Conservation (phyloP, 2,329 filamentous ascomycete species). For the Didymella arachidicola region DNA sequence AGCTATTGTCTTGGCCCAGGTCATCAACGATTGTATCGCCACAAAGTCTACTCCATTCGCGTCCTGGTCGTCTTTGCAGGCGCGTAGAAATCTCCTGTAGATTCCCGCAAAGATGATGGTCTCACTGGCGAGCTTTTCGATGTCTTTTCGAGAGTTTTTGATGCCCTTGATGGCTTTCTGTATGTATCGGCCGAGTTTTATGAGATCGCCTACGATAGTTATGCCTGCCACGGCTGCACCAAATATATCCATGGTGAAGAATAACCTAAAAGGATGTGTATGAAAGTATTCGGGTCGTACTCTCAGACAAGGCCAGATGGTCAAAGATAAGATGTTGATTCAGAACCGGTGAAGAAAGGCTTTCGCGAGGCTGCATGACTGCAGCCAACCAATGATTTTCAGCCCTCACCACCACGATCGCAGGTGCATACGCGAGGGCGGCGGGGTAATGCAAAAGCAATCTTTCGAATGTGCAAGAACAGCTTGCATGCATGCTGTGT, state of each 20-base stretch:
- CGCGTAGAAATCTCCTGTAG: neutral
- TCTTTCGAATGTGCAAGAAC: neutral
- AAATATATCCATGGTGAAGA: neutral
- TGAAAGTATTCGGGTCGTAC: neutral
- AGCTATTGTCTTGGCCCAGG: neutral
- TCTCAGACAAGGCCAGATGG: no score
- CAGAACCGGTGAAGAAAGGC: constrained; percentile 7
- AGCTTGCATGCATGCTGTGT: neutral
- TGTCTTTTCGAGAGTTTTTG: neutral
- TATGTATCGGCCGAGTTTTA: neutral
- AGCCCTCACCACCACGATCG: neutral
- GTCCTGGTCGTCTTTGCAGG: neutral
- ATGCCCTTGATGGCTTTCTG: neutral
- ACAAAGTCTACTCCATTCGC: neutral
- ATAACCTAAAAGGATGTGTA: neutral
- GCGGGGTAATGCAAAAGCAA: constrained; percentile 3
- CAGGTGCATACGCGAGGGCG: neutral
- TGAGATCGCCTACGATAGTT: neutral
- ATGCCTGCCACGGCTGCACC: neutral
- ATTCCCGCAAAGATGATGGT: neutral
- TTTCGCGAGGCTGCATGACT: neutral
- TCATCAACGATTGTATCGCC: neutral
- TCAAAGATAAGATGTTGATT: neutral
- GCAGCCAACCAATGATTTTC: constrained; percentile 5
- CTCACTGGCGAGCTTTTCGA: neutral